Evolutionary conservation across 257 asterid species (phyloP).

Genomic region (Solanum megistacrolobum): DNA sequence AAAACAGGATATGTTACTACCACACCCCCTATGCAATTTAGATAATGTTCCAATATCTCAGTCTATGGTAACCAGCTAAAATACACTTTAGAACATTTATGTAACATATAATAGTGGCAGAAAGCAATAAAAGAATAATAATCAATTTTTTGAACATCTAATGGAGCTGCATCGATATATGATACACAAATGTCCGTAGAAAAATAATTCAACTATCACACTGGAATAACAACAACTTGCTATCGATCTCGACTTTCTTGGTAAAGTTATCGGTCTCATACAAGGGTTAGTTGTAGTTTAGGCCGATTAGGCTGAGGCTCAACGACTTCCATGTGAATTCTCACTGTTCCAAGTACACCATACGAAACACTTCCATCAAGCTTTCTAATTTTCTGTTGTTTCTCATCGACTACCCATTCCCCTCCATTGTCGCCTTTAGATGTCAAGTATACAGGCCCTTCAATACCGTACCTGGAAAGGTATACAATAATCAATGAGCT

Average conservation of each 20-base stretch:
- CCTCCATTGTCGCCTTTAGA: slow-evolving; percentile 52
- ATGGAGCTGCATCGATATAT: neutral
- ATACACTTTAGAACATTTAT: neutral
- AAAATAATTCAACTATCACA: neutral
- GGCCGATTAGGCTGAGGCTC: slow-evolving; percentile 97
- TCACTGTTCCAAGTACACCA: slow-evolving; percentile 70
- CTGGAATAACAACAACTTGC: neutral
- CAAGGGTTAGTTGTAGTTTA: slow-evolving; percentile 71
- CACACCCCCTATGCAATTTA: neutral
- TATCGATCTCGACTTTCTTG: neutral
- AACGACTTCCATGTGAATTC: slow-evolving; percentile 80
- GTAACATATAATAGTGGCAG: neutral
- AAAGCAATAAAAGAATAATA: neutral
- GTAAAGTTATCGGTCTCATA: slow-evolving; percentile 7
- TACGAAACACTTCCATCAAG: slow-evolving; percentile 38
- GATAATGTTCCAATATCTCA: neutral
- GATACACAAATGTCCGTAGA: neutral
- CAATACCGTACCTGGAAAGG: slow-evolving; percentile 72
- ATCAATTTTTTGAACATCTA: neutral
- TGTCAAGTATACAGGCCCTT: slow-evolving; percentile 78
- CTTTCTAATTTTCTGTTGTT: slow-evolving; percentile 63
- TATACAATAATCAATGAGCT: neutral
- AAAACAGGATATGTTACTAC: neutral
- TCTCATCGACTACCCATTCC: slow-evolving; percentile 77
- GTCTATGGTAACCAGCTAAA: neutral